Conservation (phyloP, 176 grass and related monocot genomes). For the Coix lacrymajobi region DNA sequence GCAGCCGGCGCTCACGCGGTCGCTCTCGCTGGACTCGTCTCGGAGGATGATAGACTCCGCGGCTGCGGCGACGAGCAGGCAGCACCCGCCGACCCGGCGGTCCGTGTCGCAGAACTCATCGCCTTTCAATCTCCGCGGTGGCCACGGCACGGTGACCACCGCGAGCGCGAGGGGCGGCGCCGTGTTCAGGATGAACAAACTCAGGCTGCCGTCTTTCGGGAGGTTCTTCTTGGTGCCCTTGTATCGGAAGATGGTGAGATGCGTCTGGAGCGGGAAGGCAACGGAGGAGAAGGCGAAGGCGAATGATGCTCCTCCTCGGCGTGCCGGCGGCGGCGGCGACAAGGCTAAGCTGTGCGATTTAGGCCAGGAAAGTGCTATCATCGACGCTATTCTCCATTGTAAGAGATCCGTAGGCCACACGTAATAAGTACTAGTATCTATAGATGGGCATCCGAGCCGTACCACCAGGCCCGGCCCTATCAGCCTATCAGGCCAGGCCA, state of each 20-base stretch:
- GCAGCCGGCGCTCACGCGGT: neutral
- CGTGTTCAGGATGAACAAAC: neutral
- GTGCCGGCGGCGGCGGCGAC: neutral
- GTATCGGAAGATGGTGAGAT: neutral
- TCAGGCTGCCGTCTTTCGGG: slow-evolving; percentile 4
- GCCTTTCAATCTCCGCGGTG: neutral
- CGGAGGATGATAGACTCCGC: slow-evolving; percentile 9
- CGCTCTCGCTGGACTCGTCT: slow-evolving; percentile 23
- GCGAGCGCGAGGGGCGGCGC: neutral
- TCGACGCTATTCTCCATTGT: slow-evolving; percentile 42
- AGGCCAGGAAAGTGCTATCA: slow-evolving; percentile 25
- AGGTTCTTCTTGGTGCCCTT: slow-evolving; percentile 27
- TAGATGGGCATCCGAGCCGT: too few species aligned
- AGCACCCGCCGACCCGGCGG: neutral
- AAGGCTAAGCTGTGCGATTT: slow-evolving; percentile 12
- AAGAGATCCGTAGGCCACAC: slow-evolving; percentile 19
- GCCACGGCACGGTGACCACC: neutral
- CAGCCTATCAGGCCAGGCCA: too few species aligned
- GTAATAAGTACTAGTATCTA: too few species aligned
- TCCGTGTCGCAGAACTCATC: slow-evolving; percentile 2
- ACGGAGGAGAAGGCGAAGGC: neutral
- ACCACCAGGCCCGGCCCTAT: too few species aligned
- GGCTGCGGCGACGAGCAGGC: slow-evolving; percentile 1
- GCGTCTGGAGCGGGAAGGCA: neutral
- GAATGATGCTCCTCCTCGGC: neutral